Percentiles rank a stretch among this genome's conserved stretches.
Evolutionary conservation across 768 basidiomycete genomes (phyloP).

Genomic region (Daedaleopsis nitida): DNA sequence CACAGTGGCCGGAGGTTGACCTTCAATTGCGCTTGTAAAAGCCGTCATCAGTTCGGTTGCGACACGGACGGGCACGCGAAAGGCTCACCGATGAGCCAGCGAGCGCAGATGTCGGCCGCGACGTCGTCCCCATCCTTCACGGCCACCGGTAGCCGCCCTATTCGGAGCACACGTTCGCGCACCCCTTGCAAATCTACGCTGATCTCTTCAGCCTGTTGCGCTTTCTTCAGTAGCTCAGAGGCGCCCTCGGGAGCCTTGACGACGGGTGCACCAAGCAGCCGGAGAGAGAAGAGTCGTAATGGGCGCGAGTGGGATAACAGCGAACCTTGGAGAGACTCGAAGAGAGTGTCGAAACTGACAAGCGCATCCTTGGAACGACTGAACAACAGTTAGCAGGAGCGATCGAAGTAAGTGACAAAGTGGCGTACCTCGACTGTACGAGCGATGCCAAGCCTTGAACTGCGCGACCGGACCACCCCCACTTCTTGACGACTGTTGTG

Average conservation of each 20-base stretch:
- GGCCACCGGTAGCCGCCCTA: slow-evolving; percentile 68
- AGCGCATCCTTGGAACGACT: slow-evolving; percentile 1
- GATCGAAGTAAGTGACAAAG: not conserved
- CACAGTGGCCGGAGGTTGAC: slow-evolving; percentile 91
- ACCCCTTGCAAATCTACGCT: slow-evolving; percentile 78
- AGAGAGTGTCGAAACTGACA: slow-evolving; percentile 49
- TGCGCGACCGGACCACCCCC: slow-evolving; percentile 60
- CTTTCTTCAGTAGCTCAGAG: slow-evolving; percentile 60
- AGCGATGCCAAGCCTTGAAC: slow-evolving; percentile 57
- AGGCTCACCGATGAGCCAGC: slow-evolving; percentile 72
- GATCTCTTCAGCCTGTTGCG: slow-evolving; percentile 81
- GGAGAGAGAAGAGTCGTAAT: slow-evolving; percentile 65
- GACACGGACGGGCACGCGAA: slow-evolving; percentile 1
- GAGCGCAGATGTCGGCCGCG: slow-evolving; percentile 62
- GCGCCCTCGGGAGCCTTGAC: slow-evolving; percentile 46
- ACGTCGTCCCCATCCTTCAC: slow-evolving; percentile 56
- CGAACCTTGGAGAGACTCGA: slow-evolving; percentile 50
- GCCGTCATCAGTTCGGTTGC: not conserved
- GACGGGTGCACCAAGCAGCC: slow-evolving; percentile 58
- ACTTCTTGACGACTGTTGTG: slow-evolving; percentile 44
- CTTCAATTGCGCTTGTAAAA: slow-evolving; percentile 76
- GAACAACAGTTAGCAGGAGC: not conserved
- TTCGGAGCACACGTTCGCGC: slow-evolving; percentile 80
- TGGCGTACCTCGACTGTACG: slow-evolving; percentile 45
- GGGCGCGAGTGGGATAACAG: slow-evolving; percentile 73